Base-by-base conservation (phyloP, 1,139 yeast genomes). In the Casaregolazyma lundiana region DNA sequence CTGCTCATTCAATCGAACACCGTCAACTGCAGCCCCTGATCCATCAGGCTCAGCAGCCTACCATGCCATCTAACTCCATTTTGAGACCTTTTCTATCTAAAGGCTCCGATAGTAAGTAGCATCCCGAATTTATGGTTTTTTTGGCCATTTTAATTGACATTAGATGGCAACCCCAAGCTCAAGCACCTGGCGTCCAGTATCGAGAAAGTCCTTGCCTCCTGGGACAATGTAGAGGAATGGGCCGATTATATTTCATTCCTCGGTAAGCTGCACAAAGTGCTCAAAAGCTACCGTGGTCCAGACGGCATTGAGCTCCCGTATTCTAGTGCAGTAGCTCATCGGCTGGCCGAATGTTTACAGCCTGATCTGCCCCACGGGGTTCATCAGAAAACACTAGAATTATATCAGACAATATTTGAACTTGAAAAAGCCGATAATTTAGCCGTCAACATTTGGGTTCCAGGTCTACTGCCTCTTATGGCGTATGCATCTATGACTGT, bases 231-330 rank as follows among this genome's bases (percentile, higher is more conserved):
- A 1, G 84, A 81, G 37, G 97, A 90, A 69, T 92, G 98, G 98
- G 97, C 98, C n/a, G 98, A 92, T 62, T 89, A 90, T 64, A 92
- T 92, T 49, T 84, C 97, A 17, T 89, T 88, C 62, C 70, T 94
- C 40, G 81, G 92, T 1, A 78, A 85, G 54, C 73, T 92, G 9
- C 80, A 81, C 52, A 86, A 88, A 62, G 81, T 92, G 0, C 67
- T 89, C 32, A 76, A 73, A 48, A 52, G 69, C 5, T 47, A 43
- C 20, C 50, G 49, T 17, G 41, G 45, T 2, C 17, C 44, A 4
- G 22, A 16, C 1, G 51, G 46, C 32, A 44, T 34, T 17, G 36
- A 38, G 13, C 44, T 52, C 7, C 88, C 89, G 2, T 75, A 67
- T 56, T 68, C 63, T 51, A 60, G 47, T 48, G 65, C 56, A 50